Evolutionary conservation across 2,329 filamentous ascomycete species (phyloP), one percentile per base, ranked within the genome.

Genomic region (Ascochyta clinopodiicola): DNA sequence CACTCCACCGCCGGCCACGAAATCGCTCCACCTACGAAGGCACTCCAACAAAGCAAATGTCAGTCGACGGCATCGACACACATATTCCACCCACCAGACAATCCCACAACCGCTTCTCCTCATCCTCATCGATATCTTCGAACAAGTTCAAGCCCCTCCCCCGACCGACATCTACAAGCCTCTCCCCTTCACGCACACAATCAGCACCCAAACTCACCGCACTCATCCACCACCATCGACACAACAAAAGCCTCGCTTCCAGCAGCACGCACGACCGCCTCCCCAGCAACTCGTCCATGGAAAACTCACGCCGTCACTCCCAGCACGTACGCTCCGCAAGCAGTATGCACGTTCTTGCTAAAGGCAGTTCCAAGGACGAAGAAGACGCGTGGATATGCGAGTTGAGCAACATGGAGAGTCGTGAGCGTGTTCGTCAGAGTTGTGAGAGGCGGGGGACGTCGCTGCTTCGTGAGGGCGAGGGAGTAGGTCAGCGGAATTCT

Each of bases 351-450:
- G 4, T 37, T 1, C 10, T 42, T 2, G 24, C 12, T 0, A 50
- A 45, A 4, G 6, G 13, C 13, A 39, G 27, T 2, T 19, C 45
- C 2, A 45, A 44, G 35, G 21, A 38, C 17, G 39, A 38, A 4
- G 46, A 50, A 10, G 39, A 63, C 1, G 50, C 55, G 13, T 61
- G 59, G 60, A 35, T 44, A 32, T 15, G 27, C 6, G 59, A 64
- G 12, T 25, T 62, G 24, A 36, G 37, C 24, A 8, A 39, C 5
- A 61, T 64, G 63, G 59, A 62, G 17, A 39, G 22, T 8, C 38
- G 34, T 7, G 61, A 62, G 47, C 44, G 38, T 1, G 13, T 37
- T 6, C 51, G 61, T 24, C 59, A 65, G 42, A 21, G 24, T 2
- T 19, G 32, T 1, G 42, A 56, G 31, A 42, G 19, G 19, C 8